Evolutionary conservation across 108 stramenopile species (phyloP).

Genomic region (Aurantiochytrium sp.): DNA sequence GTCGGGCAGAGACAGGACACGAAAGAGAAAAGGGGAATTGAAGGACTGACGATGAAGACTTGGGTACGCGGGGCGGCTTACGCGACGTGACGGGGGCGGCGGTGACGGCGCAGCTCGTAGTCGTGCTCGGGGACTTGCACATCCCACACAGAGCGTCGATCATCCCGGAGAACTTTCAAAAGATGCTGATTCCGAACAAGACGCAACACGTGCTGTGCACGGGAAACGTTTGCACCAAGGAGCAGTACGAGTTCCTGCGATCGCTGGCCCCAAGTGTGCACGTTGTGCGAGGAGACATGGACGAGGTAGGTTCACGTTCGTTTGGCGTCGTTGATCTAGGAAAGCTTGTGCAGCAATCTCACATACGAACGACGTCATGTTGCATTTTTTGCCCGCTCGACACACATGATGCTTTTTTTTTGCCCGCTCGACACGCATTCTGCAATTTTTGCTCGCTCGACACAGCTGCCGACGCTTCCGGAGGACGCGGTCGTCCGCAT

Average conservation of each 20-base stretch:
- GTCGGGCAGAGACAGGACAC: neutral
- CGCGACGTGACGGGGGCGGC: no score
- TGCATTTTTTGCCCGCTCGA: no score
- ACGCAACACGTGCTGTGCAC: conserved; percentile 98
- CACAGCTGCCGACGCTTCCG: conserved; percentile 48
- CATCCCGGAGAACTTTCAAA: conserved; percentile 87
- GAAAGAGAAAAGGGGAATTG: neutral
- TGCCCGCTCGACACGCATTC: no score
- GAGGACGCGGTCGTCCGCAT: conserved; percentile 77
- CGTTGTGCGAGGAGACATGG: conserved; percentile 80
- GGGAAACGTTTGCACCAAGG: conserved; percentile 72
- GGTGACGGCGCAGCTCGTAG: neutral
- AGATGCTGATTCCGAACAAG: conserved; percentile 93
- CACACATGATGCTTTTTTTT: no score
- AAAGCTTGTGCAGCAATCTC: neutral
- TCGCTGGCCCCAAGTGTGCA: conserved; percentile 87
- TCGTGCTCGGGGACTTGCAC: conserved; percentile 85
- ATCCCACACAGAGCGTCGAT: conserved; percentile 73
- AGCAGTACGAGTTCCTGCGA: conserved; percentile 78
- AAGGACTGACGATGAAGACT: neutral
- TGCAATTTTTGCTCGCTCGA: no score
- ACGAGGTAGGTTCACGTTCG: conserved; percentile 32
- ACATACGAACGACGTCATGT: no score
- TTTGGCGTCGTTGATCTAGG: neutral
- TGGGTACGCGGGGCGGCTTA: neutral